Evolutionary conservation across 805 yeast genomes (phyloP).

Genomic region (Blastobotrys terrestris): DNA sequence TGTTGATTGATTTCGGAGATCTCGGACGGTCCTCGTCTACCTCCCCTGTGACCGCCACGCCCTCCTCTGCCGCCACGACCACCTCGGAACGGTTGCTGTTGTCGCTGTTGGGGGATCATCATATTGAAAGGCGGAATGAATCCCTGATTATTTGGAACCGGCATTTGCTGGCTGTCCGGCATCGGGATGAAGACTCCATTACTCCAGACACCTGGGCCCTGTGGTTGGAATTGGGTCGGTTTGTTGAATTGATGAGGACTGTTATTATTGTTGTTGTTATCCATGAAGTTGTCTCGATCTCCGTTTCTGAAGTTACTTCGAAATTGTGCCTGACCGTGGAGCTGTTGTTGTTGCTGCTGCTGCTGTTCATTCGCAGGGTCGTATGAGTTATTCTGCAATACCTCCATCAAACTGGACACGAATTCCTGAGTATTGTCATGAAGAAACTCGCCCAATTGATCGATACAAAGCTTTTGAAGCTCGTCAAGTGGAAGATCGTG

Average conservation of each 20-base stretch:
- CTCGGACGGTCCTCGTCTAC: slow-evolving; percentile 8
- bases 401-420: slow-evolving; percentile 31
- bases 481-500: slow-evolving; percentile 34
- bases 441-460: slow-evolving; percentile 38
- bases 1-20: slow-evolving; percentile 21
- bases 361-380: not conserved
- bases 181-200: slow-evolving; percentile 11
- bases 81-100: slow-evolving; percentile 2
- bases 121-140: slow-evolving; percentile 16
- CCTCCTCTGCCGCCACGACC: slow-evolving; percentile 14
- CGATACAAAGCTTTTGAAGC: slow-evolving; percentile 28
- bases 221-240: slow-evolving; percentile 1
- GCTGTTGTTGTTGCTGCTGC: not conserved
- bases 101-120: slow-evolving; percentile 2
- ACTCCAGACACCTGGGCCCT: slow-evolving; percentile 8
- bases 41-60: slow-evolving; percentile 6
- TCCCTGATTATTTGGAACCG: slow-evolving; percentile 21
- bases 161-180: slow-evolving; percentile 10
- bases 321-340: slow-evolving; percentile 26
- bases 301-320: slow-evolving; percentile 21
- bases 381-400: slow-evolving; percentile 17
- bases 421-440: slow-evolving; percentile 29
- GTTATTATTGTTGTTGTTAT: slow-evolving; percentile 8
- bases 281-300: not conserved
- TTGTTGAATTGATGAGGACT: not conserved